Evolutionary conservation across 805 yeast genomes (phyloP), one percentile per base, ranked within the genome.

Genomic region (Isabelozyma heimii): DNA sequence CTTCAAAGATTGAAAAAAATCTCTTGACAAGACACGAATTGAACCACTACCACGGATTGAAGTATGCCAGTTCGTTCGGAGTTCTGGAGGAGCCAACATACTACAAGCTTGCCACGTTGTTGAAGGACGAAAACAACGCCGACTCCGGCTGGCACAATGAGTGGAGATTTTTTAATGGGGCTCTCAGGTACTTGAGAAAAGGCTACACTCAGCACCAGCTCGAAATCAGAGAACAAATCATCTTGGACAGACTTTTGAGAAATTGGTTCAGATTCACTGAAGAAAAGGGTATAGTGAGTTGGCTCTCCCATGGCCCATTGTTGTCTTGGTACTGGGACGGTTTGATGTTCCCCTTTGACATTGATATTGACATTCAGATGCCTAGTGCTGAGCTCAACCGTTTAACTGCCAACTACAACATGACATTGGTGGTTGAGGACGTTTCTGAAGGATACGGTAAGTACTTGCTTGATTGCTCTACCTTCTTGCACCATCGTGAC

Each of bases 81-180:
- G 58, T 61, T 5, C 49, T 45, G 35, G 49, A 54, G 24, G 67
- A 75, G 27, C 63, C 69, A 6, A 72, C 73, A 42, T 68, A 73
- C 45, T 75, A 74, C 58, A 62, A 61, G 38, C 56, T 61, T 56
- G 68, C 70, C 2, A 54, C 65, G 3, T 52, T 67, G 35, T 49
- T 55, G 17, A 54, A 56, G 14, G 53, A 58, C 24, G 68, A 65
- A 44, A 61, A 60, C 47, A 51, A 66, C 30, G 62, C 59, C 20
- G 79, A 75, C 52, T 70, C 73, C 48, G 82, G 82, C 35, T 74
- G 75, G 60, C 87, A 83, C 58, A 78, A 80, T 52, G 87, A 83
- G 59, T 75, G 73, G 69, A 63, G 85, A 44, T 83, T 83, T 51
- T 83, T 79, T 66, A 75, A 75, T 53, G 85, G 84, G 14, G 72